Conservation (phyloP, 495 filamentous ascomycete genomes). For the Opeltia flavorubescens region DNA sequence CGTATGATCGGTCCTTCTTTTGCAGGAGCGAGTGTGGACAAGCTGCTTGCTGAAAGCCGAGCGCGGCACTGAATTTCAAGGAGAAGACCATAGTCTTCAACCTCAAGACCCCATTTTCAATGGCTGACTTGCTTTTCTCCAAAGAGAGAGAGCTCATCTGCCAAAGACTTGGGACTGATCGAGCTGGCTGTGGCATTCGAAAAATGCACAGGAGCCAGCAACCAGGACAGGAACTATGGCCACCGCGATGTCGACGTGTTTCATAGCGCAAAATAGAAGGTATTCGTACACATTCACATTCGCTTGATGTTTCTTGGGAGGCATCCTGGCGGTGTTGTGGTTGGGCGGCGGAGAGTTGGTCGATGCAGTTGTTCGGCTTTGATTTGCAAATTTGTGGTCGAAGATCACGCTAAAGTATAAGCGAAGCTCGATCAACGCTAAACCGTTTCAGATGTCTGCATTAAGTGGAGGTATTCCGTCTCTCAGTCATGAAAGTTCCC, state of each 20-base stretch:
- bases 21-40: constrained; percentile 13
- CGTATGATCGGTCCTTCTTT: constrained; percentile 20
- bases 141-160: constrained; percentile 16
- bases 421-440: neutral
- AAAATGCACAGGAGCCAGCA: constrained; percentile 5
- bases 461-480: no score
- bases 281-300: constrained; percentile 15
- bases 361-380: neutral
- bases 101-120: constrained; percentile 61
- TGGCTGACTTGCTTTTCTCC: constrained; percentile 22
- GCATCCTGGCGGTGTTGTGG: constrained; percentile 33
- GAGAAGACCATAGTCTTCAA: constrained; percentile 59
- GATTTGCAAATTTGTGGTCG: neutral
- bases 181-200: constrained; percentile 46
- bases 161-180: constrained; percentile 55
- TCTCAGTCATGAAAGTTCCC: no score
- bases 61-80: constrained; percentile 70
- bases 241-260: neutral
- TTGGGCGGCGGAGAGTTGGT: neutral
- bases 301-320: constrained; percentile 22
- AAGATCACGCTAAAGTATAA: neutral
- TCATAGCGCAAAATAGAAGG: neutral
- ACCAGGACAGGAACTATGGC: constrained; percentile 6
- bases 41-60: constrained; percentile 16
- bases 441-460: no score